Evolutionary conservation across 192 early-diverging fungal species (phyloP).

Genomic region (Podila epicladia): DNA sequence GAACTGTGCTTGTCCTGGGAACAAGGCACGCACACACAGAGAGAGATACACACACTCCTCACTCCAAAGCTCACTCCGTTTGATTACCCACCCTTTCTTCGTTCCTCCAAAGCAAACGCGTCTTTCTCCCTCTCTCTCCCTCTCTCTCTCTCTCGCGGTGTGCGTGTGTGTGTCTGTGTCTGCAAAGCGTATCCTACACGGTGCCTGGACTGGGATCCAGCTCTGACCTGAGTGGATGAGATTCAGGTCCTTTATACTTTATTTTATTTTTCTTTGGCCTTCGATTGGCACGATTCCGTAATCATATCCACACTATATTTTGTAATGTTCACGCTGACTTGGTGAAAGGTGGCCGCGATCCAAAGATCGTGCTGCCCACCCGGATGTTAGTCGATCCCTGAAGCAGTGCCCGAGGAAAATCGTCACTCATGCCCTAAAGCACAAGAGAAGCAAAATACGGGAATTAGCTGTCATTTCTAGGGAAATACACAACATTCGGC

Average conservation of each 20-base stretch:
- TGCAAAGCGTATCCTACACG: no score
- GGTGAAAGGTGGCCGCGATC: conserved; percentile 59
- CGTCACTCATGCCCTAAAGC: conserved; percentile 93
- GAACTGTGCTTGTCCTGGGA: no score
- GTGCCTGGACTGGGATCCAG: no score
- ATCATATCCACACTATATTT: neutral
- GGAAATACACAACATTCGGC: neutral
- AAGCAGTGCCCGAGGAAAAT: conserved; percentile 86
- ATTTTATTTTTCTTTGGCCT: neutral
- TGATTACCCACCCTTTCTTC: no score
- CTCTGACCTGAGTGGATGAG: no score
- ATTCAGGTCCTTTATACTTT: neutral
- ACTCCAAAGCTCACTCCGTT: no score
- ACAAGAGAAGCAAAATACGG: conserved; percentile 3
- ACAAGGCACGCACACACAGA: no score
- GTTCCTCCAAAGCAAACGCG: no score
- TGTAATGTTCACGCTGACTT: conserved; percentile 6
- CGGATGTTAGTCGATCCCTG: conserved; percentile 92
- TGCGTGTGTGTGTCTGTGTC: no score
- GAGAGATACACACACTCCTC: no score
- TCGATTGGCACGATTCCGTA: neutral
- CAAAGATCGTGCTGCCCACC: conserved; percentile 95
- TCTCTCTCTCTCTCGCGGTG: no score
- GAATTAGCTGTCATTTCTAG: conserved; percentile 1
- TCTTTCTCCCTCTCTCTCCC: no score